Percentiles rank a stretch among this genome's conserved stretches.
These are phyloP conservation scores for Botryotinia calthae DNA, from an alignment of 2,329 filamentous ascomycete species.

Conservation along the genomic window DNA sequence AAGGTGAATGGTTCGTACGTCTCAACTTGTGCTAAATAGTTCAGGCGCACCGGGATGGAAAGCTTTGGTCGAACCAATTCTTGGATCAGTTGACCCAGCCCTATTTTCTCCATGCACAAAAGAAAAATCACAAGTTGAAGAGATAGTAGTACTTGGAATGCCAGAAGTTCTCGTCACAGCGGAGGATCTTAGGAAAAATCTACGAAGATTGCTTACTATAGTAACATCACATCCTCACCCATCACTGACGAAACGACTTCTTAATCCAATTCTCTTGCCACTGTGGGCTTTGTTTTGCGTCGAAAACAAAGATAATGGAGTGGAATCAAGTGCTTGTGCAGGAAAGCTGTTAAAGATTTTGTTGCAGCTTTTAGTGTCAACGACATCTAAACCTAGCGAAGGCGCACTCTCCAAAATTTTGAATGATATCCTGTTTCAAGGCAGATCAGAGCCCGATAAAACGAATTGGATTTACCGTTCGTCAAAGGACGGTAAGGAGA, in stretches of 20 bases:
- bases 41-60: conserved; percentile 59
- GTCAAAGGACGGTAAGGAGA: conserved; percentile 43
- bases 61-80: conserved; percentile 57
- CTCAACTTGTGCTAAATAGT: conserved; percentile 20
- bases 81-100: conserved; percentile 50
- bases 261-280: conserved; percentile 57
- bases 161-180: conserved; percentile 42
- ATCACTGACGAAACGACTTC: conserved; percentile 59
- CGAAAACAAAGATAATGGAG: conserved; percentile 23
- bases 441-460: conserved; percentile 40
- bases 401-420: conserved; percentile 51
- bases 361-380: conserved; percentile 51
- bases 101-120: conserved; percentile 5
- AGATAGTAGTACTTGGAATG: conserved; percentile 26
- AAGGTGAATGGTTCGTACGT: conserved; percentile 30
- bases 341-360: conserved; percentile 53
- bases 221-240: conserved; percentile 64
- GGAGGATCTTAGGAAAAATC: conserved; percentile 48
- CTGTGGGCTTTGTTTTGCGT: conserved; percentile 58
- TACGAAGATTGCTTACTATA: conserved; percentile 56
- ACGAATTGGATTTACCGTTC: conserved; percentile 53
- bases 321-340: background rate
- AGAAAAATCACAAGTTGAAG: conserved; percentile 13
- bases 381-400: conserved; percentile 36
- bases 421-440: conserved; percentile 55